Evolutionary conservation across 108 stramenopile species (phyloP).

Genomic region (Discostella pseudostelligera): DNA sequence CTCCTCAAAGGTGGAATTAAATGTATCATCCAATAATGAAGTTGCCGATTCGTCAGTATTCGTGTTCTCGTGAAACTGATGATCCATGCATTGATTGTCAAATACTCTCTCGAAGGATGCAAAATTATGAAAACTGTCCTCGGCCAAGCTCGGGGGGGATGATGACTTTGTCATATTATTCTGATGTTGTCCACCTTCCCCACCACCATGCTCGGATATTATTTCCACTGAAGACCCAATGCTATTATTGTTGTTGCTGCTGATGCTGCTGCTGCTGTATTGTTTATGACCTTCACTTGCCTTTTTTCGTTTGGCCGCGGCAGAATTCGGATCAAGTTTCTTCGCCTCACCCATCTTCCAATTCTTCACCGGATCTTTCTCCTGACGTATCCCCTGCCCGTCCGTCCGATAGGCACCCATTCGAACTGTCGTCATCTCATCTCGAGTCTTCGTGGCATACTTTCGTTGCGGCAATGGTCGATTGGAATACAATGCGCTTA

Average conservation of each 20-base stretch:
- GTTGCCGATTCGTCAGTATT: slow-evolving; percentile 2
- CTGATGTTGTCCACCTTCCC: not conserved
- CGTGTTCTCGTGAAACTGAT: slow-evolving; percentile 14
- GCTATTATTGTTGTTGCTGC: not conserved
- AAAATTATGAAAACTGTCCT: slow-evolving; percentile 15
- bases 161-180: not conserved
- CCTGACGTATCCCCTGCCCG: slow-evolving; percentile 60
- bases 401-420: slow-evolving; percentile 76
- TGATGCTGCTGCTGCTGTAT: not conserved
- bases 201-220: slow-evolving; percentile 10
- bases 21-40: not conserved
- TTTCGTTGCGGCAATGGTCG: slow-evolving; percentile 71
- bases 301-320: slow-evolving; percentile 68
- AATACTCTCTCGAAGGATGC: slow-evolving; percentile 38
- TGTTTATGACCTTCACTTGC: slow-evolving; percentile 30
- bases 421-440: slow-evolving; percentile 26
- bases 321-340: slow-evolving; percentile 81
- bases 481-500: slow-evolving; percentile 76
- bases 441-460: slow-evolving; percentile 14
- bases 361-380: slow-evolving; percentile 13
- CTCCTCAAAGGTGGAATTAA: slow-evolving; percentile 9
- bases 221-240: not conserved
- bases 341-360: slow-evolving; percentile 58
- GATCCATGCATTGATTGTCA: slow-evolving; percentile 30
- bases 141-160: not conserved